Evolutionary conservation across 805 yeast genomes (phyloP), one percentile per base, ranked within the genome.

Genomic region (Sugiyamaella qingdaonensis): DNA sequence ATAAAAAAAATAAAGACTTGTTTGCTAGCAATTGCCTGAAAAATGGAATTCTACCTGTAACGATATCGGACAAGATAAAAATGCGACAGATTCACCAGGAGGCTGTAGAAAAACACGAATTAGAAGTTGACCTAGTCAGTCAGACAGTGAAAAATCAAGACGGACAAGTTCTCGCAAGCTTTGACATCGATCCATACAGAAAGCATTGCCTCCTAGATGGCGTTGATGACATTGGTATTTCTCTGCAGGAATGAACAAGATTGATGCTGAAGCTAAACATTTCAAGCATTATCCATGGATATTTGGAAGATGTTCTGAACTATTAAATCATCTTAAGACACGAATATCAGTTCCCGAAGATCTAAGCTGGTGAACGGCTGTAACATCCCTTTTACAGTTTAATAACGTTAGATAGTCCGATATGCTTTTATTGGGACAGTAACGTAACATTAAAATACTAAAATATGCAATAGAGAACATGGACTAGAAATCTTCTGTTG

Each of bases 11-110:
- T 24, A 24, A 24, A n/a, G 98, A 92, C 73, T 92, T 92, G 64
- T 92, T 94, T 78, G 91, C 88, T 81, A 92, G 88, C 76, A 92
- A 92, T 77, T 90, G 97, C 52, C 87, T 87, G 78, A 94, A 92
- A 77, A 94, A 92, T 73, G 96, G 96, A 44, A 77, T 94, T 69
- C 75, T 92, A 59, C 97, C 97, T 55, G 88, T 94, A 65, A 84
- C 96, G 73, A 66, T 92, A n/a, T 85, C 90, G 18, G 90, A 85
- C 64, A 85, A 84, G 14, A 76, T 79, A 10, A 92, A 91, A 59
- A 63, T 74, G 43, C 77, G 74, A 53, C 87, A 85, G 71, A 76
- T 94, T 51, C 78, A 84, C 59, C 96, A 96, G 52, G 70, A 87
- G 48, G 97, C 97, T 19, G 74, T 77, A 51, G 81, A 80, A 27